Percentiles rank a stretch among this genome's conserved stretches.
phyloP scores from a whole-genome alignment of 352 stramenopile genomes.

The Phytophthora europaea region DNA sequence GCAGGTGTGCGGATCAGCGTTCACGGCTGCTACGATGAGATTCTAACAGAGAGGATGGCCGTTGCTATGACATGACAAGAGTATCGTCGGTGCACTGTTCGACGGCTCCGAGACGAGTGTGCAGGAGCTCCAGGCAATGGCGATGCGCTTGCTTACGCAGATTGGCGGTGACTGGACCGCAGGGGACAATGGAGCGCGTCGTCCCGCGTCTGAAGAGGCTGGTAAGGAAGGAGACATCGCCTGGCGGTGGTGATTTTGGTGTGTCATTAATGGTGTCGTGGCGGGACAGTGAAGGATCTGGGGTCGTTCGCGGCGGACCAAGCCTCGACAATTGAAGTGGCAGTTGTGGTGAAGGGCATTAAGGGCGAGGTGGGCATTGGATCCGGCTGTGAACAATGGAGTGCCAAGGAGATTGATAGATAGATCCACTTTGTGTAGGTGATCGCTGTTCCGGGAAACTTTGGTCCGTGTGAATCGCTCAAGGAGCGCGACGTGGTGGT shows the following conservation, averaged over 20 bases:
- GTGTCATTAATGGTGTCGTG: slow-evolving; percentile 13
- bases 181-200: slow-evolving; percentile 38
- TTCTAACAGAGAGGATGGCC: neutral
- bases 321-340: slow-evolving; percentile 77
- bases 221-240: slow-evolving; percentile 26
- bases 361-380: slow-evolving; percentile 66
- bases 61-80: slow-evolving; percentile 3
- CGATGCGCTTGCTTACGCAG: slow-evolving; percentile 50
- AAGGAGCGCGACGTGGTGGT: slow-evolving; percentile 49
- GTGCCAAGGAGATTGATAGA: neutral
- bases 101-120: slow-evolving; percentile 19
- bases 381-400: neutral
- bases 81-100: slow-evolving; percentile 1
- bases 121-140: slow-evolving; percentile 56
- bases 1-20: slow-evolving; percentile 8
- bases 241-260: slow-evolving; percentile 1
- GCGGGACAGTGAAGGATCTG: slow-evolving; percentile 58
- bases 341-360: slow-evolving; percentile 69
- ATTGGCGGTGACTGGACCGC: slow-evolving; percentile 45
- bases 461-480: slow-evolving; percentile 78
- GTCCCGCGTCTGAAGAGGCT: slow-evolving; percentile 63
- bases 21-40: neutral
- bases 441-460: slow-evolving; percentile 77
- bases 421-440: slow-evolving; percentile 45
- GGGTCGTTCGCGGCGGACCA: slow-evolving; percentile 77